Evolutionary conservation across 2,329 filamentous ascomycete species (phyloP).

Genomic region (Curvularia hawaiiensis): DNA sequence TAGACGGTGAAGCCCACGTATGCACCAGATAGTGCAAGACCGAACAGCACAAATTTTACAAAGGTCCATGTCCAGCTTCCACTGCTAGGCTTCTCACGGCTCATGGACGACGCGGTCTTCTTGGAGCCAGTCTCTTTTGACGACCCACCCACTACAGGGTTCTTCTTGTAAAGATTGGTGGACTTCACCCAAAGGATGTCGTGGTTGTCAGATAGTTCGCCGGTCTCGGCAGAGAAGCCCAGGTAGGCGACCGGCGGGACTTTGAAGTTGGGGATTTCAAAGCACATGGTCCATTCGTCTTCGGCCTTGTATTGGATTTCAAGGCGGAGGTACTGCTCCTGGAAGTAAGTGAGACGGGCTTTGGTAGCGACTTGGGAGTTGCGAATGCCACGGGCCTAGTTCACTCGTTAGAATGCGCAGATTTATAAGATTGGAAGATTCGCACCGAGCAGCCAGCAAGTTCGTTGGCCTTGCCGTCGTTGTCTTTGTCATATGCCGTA

Average conservation of each 20-base stretch:
- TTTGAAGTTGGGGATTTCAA: conserved; percentile 70
- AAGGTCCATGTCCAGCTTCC: conserved; percentile 74
- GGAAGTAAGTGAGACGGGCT: conserved; percentile 90
- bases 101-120: conserved; percentile 38
- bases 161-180: conserved; percentile 81
- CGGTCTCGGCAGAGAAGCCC: conserved; percentile 81
- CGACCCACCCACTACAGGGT: conserved; percentile 19
- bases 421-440: conserved; percentile 7
- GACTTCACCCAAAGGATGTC: conserved; percentile 88
- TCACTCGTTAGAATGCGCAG: conserved; percentile 15
- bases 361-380: conserved; percentile 76
- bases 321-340: conserved; percentile 88
- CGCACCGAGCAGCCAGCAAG: conserved; percentile 86
- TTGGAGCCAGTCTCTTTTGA: conserved; percentile 16
- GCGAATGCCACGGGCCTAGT: conserved; percentile 79
- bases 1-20: conserved; percentile 90
- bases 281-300: conserved; percentile 87
- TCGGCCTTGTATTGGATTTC: conserved; percentile 95
- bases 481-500: conserved; percentile 87
- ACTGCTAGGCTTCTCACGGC: conserved; percentile 50
- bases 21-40: conserved; percentile 69
- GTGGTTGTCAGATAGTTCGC: conserved; percentile 96
- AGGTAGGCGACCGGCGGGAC: conserved; percentile 75
- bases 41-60: conserved; percentile 81
- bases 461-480: conserved; percentile 92